Evolutionary conservation across 208 protist species (phyloP).

Genomic region (Acanthamoeba royreba): DNA sequence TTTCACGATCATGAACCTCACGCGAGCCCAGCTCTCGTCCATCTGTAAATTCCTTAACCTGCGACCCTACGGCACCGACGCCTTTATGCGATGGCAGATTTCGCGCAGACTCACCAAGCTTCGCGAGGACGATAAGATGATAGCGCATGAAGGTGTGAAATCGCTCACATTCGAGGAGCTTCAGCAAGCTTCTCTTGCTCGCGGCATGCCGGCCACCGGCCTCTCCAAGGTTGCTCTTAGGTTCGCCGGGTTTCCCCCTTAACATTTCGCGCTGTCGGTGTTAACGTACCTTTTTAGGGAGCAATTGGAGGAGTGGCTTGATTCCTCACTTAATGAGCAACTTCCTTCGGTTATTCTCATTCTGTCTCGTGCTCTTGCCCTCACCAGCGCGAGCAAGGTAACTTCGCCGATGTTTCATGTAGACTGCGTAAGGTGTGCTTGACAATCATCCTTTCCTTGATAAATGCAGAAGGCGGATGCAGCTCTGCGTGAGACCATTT

Average conservation of each 20-base stretch:
- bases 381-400: neutral
- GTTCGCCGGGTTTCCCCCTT: neutral
- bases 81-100: slow-evolving; percentile 35
- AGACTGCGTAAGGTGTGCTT: neutral
- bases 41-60: slow-evolving; percentile 64
- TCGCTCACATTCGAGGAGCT: slow-evolving; percentile 18
- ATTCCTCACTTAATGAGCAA: slow-evolving; percentile 63
- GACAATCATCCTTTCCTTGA: neutral
- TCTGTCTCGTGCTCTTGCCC: slow-evolving; percentile 61
- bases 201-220: slow-evolving; percentile 25
- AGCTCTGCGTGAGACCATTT: slow-evolving; percentile 20
- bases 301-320: slow-evolving; percentile 65
- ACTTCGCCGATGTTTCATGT: neutral
- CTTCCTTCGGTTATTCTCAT: slow-evolving; percentile 64
- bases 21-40: slow-evolving; percentile 64
- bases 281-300: neutral
- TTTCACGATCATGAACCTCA: slow-evolving; percentile 76
- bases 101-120: neutral
- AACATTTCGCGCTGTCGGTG: neutral
- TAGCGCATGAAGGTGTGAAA: neutral
- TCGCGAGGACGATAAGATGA: slow-evolving; percentile 7
- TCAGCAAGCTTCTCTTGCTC: neutral
- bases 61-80: slow-evolving; percentile 22
- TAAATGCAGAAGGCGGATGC: neutral
- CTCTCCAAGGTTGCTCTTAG: slow-evolving; percentile 26